A percentile compares a stretch with the other conserved stretches of the same genome.
Evolutionary conservation across 2,329 filamentous ascomycete genomes (phyloP).

Genomic region (Fusarium sp.): DNA sequence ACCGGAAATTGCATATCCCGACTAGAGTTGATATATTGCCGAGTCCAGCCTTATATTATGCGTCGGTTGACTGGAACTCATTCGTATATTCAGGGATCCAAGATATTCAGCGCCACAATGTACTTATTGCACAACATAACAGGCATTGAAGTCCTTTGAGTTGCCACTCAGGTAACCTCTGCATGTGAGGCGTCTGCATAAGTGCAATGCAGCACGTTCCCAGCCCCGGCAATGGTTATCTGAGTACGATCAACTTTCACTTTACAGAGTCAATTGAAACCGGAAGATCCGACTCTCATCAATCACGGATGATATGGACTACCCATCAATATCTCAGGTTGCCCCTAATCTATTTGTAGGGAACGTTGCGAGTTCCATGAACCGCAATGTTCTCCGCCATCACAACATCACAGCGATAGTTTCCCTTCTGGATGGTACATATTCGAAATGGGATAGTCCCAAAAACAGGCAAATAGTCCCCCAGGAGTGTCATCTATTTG

Average conservation of each 20-base stretch:
- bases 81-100: neutral
- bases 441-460: slow-evolving; percentile 28
- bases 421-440: slow-evolving; percentile 33
- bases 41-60: neutral
- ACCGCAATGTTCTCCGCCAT: slow-evolving; percentile 29
- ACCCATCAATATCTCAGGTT: slow-evolving; percentile 34
- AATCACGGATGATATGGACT: slow-evolving; percentile 25
- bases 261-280: neutral
- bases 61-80: neutral
- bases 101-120: neutral
- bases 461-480: slow-evolving; percentile 37
- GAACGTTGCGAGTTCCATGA: slow-evolving; percentile 37
- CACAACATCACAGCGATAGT: slow-evolving; percentile 40
- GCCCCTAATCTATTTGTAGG: slow-evolving; percentile 39
- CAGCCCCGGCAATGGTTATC: neutral
- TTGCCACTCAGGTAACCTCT: slow-evolving; percentile 19
- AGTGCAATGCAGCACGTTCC: slow-evolving; percentile 15
- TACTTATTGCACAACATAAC: neutral
- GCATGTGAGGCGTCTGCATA: slow-evolving; percentile 24
- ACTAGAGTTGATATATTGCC: neutral
- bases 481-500: slow-evolving; percentile 34
- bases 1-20: neutral
- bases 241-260: neutral
- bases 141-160: neutral
- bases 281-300: neutral